Conservation (phyloP, 2,329 filamentous ascomycete species). For the Dactylellina drechsleri region DNA sequence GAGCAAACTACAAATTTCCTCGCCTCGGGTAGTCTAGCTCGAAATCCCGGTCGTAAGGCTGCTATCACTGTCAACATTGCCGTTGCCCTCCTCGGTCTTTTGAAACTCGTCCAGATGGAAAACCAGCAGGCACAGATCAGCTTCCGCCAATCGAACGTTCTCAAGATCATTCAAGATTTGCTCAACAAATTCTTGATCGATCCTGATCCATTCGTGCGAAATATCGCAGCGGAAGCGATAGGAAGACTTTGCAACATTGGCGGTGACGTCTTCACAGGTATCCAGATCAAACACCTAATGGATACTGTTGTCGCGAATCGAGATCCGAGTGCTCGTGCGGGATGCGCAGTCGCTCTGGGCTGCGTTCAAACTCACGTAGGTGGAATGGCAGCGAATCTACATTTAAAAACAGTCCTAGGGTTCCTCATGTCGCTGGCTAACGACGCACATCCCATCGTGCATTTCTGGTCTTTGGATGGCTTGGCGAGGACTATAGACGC, state of each 20-base stretch:
- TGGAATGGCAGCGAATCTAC: constrained; percentile 95
- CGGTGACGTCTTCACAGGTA: constrained; percentile 87
- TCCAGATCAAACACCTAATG: constrained; percentile 88
- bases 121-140: constrained; percentile 53
- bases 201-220: constrained; percentile 84
- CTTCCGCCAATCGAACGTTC: constrained; percentile 56
- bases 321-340: constrained; percentile 90
- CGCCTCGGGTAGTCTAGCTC: constrained; percentile 79
- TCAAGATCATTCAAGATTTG: constrained; percentile 65
- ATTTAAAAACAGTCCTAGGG: constrained; percentile 95
- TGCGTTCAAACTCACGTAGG: constrained; percentile 95
- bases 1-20: constrained; percentile 92
- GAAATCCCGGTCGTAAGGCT: constrained; percentile 86
- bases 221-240: constrained; percentile 83
- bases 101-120: constrained; percentile 78
- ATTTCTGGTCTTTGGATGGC: constrained; percentile 95
- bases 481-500: constrained; percentile 87
- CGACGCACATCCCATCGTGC: constrained; percentile 92
- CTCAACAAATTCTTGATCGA: constrained; percentile 84
- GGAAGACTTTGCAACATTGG: constrained; percentile 85
- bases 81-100: constrained; percentile 78
- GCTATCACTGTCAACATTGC: constrained; percentile 92
- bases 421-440: constrained; percentile 98
- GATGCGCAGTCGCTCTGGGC: constrained; percentile 91
- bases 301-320: constrained; percentile 94